These are phyloP conservation scores for Pseudogymnoascus sp. DNA, from an alignment of 2,329 filamentous ascomycete species.

Conservation along the genomic window DNA sequence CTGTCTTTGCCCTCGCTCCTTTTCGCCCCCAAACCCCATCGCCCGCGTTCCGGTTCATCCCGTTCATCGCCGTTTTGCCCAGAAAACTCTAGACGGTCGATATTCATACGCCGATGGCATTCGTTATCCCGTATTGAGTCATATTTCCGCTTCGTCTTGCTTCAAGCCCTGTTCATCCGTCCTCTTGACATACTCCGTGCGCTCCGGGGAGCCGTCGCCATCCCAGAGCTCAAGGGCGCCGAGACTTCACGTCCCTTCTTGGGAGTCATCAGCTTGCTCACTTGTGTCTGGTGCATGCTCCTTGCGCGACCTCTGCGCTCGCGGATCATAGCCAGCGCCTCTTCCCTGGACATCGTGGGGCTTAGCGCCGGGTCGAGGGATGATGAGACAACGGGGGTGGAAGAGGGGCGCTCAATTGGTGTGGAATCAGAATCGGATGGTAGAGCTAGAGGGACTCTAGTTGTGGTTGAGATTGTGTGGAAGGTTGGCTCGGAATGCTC, in stretches of 20 bases:
- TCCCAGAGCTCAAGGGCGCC: not conserved
- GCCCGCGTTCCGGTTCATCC: not conserved
- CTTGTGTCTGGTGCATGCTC: conserved; percentile 40
- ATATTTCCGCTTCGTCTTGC: not conserved
- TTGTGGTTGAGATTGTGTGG: conserved; percentile 27
- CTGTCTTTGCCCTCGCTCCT: not conserved
- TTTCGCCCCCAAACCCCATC: not conserved
- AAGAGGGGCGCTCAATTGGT: conserved; percentile 14
- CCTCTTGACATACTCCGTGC: not conserved
- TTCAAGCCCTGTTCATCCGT: not conserved
- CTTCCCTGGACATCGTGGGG: conserved; percentile 61
- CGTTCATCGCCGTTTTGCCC: not conserved
- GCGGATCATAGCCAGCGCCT: conserved; percentile 67
- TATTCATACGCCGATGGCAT: not conserved
- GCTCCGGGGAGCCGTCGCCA: not conserved
- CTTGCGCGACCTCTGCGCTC: conserved; percentile 63
- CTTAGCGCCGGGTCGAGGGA: conserved; percentile 49
- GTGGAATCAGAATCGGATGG: conserved; percentile 22
- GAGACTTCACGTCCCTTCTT: conserved; percentile 29
- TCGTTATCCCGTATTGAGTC: not conserved
- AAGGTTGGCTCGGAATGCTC: conserved; percentile 18
- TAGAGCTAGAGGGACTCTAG: conserved; percentile 24
- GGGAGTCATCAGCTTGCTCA: conserved; percentile 53
- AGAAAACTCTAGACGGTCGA: not conserved
- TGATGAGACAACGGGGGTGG: conserved; percentile 36